Percentiles rank a stretch among this genome's conserved stretches.
Conservation (phyloP, 257 asterid genomes). For the Solanum pinnatisectum region DNA sequence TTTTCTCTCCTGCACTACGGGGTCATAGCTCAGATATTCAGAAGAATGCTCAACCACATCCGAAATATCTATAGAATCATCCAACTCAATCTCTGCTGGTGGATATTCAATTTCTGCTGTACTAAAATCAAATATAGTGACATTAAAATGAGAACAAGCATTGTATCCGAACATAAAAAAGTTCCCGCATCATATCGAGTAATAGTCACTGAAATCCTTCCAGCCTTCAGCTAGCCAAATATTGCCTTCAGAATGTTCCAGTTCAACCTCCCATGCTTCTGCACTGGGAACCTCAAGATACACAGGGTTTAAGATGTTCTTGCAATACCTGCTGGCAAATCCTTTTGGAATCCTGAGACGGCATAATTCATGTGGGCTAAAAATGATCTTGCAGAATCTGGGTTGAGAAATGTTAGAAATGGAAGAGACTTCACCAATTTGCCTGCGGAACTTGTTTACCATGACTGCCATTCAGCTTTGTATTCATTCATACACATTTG, state of each 20-base stretch:
- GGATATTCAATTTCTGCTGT: conserved; percentile 30
- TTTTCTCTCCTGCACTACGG: background rate
- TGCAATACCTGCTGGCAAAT: conserved; percentile 15
- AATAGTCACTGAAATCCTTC: conserved; percentile 20
- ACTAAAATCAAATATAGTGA: conserved; percentile 22
- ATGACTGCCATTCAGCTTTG: background rate
- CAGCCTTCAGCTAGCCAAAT: conserved; percentile 28
- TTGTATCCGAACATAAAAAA: conserved; percentile 28
- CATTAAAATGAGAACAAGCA: conserved; percentile 17
- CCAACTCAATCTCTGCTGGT: background rate
- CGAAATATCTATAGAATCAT: background rate
- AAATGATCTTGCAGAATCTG: background rate
- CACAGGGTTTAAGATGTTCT: conserved; percentile 5
- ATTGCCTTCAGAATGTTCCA: conserved; percentile 8
- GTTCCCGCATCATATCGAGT: conserved; percentile 9
- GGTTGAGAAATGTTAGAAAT: background rate
- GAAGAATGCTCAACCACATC: background rate
- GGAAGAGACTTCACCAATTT: background rate
- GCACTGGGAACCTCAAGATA: conserved; percentile 26
- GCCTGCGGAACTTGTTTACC: background rate
- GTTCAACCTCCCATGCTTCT: conserved; percentile 12
- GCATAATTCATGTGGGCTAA: background rate
- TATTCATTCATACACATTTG: background rate
- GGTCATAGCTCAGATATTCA: background rate
- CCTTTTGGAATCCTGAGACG: conserved; percentile 19